phyloP scores from a whole-genome alignment of 2,329 filamentous ascomycete genomes.

The Apiospora malaysiana region DNA sequence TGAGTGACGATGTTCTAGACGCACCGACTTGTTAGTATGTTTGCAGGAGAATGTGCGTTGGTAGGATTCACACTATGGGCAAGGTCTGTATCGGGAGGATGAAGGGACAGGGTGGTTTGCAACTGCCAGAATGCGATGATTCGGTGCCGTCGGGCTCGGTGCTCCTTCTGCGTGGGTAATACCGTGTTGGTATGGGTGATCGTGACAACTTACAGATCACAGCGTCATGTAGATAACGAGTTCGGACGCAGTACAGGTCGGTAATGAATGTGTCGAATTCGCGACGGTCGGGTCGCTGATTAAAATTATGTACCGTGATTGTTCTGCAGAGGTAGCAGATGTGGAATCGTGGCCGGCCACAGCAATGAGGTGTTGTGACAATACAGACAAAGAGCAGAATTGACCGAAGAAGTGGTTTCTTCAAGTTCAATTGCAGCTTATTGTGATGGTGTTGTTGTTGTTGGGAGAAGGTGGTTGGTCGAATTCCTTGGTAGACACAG shows the following conservation, averaged over 20 bases:
- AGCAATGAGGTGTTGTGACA: conserved; percentile 26
- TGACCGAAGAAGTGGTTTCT: conserved; percentile 18
- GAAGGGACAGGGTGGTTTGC: background rate
- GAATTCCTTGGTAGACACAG: conserved; percentile 18
- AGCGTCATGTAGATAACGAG: conserved; percentile 6
- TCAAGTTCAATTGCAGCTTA: conserved; percentile 15
- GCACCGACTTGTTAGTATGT: background rate
- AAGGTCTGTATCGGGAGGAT: background rate
- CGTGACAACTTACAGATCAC: conserved; percentile 17
- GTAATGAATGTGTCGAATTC: conserved; percentile 26
- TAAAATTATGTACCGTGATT: conserved; percentile 23
- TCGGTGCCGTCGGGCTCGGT: background rate
- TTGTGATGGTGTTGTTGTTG: conserved; percentile 19
- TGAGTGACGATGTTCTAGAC: conserved; percentile 5
- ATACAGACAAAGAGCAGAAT: conserved; percentile 24
- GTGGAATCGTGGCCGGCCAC: conserved; percentile 40
- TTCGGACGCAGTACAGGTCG: background rate
- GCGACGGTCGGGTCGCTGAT: conserved; percentile 16
- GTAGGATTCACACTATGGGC: background rate
- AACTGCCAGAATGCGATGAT: background rate
- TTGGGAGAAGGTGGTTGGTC: conserved; percentile 4
- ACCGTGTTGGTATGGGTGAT: background rate
- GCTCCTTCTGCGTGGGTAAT: background rate
- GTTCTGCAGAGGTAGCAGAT: conserved; percentile 12
- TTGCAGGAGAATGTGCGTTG: background rate